phyloP scores from a whole-genome alignment of 768 basidiomycete species.

The Fomitopsis pulvina region DNA sequence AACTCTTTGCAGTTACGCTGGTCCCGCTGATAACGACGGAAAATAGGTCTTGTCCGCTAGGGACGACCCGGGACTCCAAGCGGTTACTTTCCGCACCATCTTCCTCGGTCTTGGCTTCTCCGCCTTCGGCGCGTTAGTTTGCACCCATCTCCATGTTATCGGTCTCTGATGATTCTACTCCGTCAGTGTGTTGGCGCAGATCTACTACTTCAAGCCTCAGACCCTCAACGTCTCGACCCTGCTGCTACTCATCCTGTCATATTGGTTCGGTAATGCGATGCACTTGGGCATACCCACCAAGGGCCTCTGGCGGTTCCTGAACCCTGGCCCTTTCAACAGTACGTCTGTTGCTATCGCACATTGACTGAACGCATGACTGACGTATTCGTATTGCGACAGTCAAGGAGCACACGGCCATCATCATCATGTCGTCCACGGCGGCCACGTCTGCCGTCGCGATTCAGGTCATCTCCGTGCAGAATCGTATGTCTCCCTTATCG shows the following conservation, averaged over 20 bases:
- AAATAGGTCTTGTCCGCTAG: conserved; percentile 26
- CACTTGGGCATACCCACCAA: conserved; percentile 26
- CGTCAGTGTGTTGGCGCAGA: conserved; percentile 26
- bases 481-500: conserved; percentile 16
- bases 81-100: conserved; percentile 50
- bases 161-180: background rate
- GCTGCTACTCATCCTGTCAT: conserved; percentile 46
- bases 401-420: conserved; percentile 31
- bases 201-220: conserved; percentile 38
- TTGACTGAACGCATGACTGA: too few relatives aligned
- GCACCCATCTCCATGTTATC: background rate
- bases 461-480: conserved; percentile 27
- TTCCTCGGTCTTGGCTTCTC: conserved; percentile 49
- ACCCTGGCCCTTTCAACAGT: conserved; percentile 35
- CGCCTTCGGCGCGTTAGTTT: conserved; percentile 45
- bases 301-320: conserved; percentile 26
- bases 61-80: conserved; percentile 34
- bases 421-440: conserved; percentile 30
- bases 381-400: conserved; percentile 17
- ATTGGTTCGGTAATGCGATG: conserved; percentile 41
- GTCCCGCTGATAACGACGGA: background rate
- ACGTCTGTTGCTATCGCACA: conserved; percentile 4
- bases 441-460: conserved; percentile 26
- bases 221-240: conserved; percentile 42
- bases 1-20: too few relatives aligned